Evolutionary conservation across 1,284 basidiomycete genomes (phyloP).

Genomic region (Ceratobasidium sp.): DNA sequence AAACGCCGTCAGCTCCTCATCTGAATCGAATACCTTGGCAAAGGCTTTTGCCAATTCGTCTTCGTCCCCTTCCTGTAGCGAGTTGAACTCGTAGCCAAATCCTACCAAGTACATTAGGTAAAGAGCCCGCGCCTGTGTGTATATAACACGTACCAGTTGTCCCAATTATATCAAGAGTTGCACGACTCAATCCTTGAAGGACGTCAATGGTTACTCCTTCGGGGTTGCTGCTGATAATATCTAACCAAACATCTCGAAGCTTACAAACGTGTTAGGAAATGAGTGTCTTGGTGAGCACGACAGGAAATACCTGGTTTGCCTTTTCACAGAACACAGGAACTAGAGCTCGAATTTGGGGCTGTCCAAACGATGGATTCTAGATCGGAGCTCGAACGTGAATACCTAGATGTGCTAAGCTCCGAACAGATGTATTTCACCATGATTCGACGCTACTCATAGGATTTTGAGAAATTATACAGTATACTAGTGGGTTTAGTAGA

Average conservation of each 20-base stretch:
- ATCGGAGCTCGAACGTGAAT: neutral
- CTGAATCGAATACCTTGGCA: constrained; percentile 51
- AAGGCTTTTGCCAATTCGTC: constrained; percentile 54
- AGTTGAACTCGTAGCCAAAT: constrained; percentile 60
- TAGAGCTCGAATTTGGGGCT: constrained; percentile 45
- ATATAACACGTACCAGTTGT: constrained; percentile 58
- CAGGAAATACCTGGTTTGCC: constrained; percentile 38
- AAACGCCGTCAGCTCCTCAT: neutral
- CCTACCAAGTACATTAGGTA: constrained; percentile 41
- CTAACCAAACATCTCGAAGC: constrained; percentile 48
- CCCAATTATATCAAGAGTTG: constrained; percentile 62
- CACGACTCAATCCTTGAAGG: constrained; percentile 56
- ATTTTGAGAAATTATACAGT: neutral
- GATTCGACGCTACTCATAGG: constrained; percentile 45
- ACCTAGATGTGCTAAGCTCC: neutral
- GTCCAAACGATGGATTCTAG: constrained; percentile 47
- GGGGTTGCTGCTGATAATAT: constrained; percentile 12
- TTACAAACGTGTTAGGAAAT: neutral
- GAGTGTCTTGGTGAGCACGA: neutral
- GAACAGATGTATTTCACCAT: constrained; percentile 21
- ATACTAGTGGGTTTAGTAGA: too few relatives aligned
- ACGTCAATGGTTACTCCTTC: constrained; percentile 55
- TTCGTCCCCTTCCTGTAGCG: constrained; percentile 49
- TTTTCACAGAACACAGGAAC: constrained; percentile 47
- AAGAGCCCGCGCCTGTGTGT: constrained; percentile 48